A percentile compares a stretch with the other conserved stretches of the same genome.
Evolutionary conservation across 1,284 basidiomycete genomes (phyloP).

Genomic region (Anthracocystis panici-leucophaei): DNA sequence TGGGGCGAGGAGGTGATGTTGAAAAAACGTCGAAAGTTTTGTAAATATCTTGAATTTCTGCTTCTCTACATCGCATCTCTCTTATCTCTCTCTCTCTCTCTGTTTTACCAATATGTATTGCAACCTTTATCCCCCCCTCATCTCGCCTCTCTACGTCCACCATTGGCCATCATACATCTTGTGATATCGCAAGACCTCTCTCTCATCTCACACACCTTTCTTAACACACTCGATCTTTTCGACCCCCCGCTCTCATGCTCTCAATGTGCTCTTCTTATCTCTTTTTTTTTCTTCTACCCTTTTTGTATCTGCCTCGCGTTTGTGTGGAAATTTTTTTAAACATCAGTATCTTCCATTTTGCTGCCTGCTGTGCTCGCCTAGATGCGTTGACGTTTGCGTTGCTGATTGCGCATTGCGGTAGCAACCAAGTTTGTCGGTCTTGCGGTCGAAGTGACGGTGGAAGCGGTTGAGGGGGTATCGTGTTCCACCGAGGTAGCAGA

Average conservation of each 20-base stretch:
- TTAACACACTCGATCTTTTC: not conserved
- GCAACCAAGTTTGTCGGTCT: slow-evolving; percentile 25
- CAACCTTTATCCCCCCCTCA: not conserved
- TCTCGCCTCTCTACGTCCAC: not conserved
- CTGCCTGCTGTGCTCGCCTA: not conserved
- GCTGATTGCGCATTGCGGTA: slow-evolving; percentile 41
- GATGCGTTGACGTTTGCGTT: slow-evolving; percentile 45
- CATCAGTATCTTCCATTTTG: too few relatives aligned
- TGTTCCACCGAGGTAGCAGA: not conserved
- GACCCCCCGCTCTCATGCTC: not conserved
- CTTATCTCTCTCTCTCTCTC: not conserved
- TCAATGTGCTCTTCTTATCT: too few relatives aligned
- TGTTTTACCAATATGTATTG: slow-evolving; percentile 3
- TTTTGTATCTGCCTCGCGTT: not conserved
- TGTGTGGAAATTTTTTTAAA: too few relatives aligned
- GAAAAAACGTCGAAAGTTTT: too few relatives aligned
- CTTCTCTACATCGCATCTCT: not conserved
- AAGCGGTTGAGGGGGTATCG: slow-evolving; percentile 8
- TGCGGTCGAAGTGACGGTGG: not conserved
- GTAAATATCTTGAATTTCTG: too few relatives aligned
- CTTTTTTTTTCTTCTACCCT: not conserved
- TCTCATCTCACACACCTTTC: not conserved
- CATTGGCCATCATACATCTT: not conserved
- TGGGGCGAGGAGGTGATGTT: slow-evolving; percentile 19
- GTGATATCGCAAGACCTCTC: not conserved